These are phyloP conservation scores for Solanum etuberosum DNA, from an alignment of 257 asterid genomes.

Conservation along the genomic window DNA sequence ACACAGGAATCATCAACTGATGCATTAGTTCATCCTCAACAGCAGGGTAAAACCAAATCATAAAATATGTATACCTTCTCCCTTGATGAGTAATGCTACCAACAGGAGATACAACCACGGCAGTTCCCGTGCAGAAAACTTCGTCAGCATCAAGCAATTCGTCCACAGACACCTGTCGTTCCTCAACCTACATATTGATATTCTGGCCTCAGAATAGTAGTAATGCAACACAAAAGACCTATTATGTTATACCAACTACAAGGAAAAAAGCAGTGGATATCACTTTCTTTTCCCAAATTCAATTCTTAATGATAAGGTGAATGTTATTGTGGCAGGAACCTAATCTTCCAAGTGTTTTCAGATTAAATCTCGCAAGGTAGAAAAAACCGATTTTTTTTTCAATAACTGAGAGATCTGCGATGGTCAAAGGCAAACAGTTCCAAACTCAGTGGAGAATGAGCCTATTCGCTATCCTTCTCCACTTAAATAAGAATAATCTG, in stretches of 20 bases:
- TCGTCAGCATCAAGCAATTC: slow-evolving; percentile 96
- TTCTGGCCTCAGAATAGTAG: background rate
- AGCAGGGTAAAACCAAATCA: background rate
- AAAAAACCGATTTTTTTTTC: background rate
- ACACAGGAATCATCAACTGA: background rate
- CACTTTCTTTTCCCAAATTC: background rate
- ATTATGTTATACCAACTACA: background rate
- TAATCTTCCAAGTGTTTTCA: background rate
- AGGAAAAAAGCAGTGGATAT: background rate
- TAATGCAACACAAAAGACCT: background rate
- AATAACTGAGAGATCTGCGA: background rate
- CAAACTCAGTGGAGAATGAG: background rate
- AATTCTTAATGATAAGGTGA: background rate
- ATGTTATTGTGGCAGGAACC: background rate
- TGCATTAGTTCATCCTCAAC: background rate
- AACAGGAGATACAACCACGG: slow-evolving; percentile 89
- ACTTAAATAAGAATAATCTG: background rate
- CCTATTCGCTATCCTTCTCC: background rate
- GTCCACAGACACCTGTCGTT: slow-evolving; percentile 63
- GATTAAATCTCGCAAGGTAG: background rate
- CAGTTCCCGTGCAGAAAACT: slow-evolving; percentile 97
- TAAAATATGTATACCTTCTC: slow-evolving; percentile 36
- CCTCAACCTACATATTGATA: slow-evolving; percentile 53
- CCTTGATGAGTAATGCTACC: slow-evolving; percentile 77
- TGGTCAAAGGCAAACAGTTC: background rate